Evolutionary conservation across 2,329 filamentous ascomycete species (phyloP).

Genomic region (Colletotrichum spaethianum): DNA sequence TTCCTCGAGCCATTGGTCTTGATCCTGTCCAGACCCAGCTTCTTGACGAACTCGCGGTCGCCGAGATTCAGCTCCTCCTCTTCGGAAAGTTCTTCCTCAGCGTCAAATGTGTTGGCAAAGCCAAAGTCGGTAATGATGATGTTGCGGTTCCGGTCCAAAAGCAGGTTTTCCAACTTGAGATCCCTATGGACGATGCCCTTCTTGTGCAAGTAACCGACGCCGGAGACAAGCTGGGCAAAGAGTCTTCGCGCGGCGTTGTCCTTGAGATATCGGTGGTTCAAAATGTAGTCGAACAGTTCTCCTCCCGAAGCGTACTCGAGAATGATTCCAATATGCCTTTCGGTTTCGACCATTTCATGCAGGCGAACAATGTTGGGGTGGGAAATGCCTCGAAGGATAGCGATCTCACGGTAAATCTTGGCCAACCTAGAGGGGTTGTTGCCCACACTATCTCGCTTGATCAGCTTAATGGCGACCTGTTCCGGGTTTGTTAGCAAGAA

Average conservation of each 20-base stretch:
- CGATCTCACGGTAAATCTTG: slow-evolving; percentile 98
- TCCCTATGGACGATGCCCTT: slow-evolving; percentile 99
- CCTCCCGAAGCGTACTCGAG: slow-evolving; percentile 98
- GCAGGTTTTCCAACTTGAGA: slow-evolving; percentile 94
- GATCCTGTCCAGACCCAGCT: slow-evolving; percentile 85
- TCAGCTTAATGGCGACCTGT: slow-evolving; percentile 96
- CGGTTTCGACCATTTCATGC: slow-evolving; percentile 98
- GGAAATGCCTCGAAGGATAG: slow-evolving; percentile 87
- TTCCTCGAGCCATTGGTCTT: slow-evolving; percentile 82
- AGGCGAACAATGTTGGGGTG: slow-evolving; percentile 98
- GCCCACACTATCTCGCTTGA: slow-evolving; percentile 91
- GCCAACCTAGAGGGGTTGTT: slow-evolving; percentile 90
- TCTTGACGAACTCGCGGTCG: slow-evolving; percentile 90
- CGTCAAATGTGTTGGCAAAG: slow-evolving; percentile 97
- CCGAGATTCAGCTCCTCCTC: slow-evolving; percentile 90
- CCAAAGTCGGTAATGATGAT: slow-evolving; percentile 99
- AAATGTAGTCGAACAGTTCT: slow-evolving; percentile 97
- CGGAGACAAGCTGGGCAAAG: slow-evolving; percentile 96
- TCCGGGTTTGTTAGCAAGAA: slow-evolving; percentile 39
- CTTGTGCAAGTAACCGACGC: slow-evolving; percentile 97
- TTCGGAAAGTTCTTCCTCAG: slow-evolving; percentile 87
- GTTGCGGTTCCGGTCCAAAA: slow-evolving; percentile 96
- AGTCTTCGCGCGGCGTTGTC: slow-evolving; percentile 90
- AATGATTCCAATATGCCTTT: slow-evolving; percentile 97
- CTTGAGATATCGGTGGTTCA: slow-evolving; percentile 96